A percentile compares a stretch with the other conserved stretches of the same genome.
Conservation (phyloP, 192 early-diverging fungal species). For the Chytriomyces confervae region DNA sequence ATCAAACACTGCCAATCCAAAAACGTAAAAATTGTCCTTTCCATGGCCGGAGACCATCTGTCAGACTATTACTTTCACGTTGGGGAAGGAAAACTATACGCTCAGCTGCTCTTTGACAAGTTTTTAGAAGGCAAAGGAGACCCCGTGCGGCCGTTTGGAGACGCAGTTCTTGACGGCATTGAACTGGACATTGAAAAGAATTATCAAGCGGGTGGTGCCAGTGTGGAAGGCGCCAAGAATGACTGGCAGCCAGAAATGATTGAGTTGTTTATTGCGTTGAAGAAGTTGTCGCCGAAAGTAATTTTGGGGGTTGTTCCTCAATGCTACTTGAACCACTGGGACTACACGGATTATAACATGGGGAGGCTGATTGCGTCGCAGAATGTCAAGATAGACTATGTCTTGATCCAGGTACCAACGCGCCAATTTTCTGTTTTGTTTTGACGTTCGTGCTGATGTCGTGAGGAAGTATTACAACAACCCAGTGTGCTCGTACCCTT, state of each 20-base stretch:
- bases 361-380: background rate
- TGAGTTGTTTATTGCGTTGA: background rate
- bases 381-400: background rate
- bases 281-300: background rate
- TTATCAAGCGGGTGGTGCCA: background rate
- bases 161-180: background rate
- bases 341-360: conserved; percentile 3
- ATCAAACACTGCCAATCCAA: conserved; percentile 8
- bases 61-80: background rate
- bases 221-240: background rate
- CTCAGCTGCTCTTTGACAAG: conserved; percentile 11
- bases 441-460: too few relatives aligned
- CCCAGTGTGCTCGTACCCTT: conserved; percentile 17
- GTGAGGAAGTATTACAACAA: conserved; percentile 8
- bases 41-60: conserved; percentile 2
- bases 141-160: conserved; percentile 9
- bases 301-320: background rate
- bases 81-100: conserved; percentile 10
- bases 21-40: conserved; percentile 8
- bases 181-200: background rate
- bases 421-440: too few relatives aligned
- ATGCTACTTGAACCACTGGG: background rate
- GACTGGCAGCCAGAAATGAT: conserved; percentile 1
- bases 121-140: conserved; percentile 10
- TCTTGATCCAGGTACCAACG: background rate